These are phyloP conservation scores for Boletellus ananiceps DNA, from an alignment of 768 basidiomycete genomes.

Conservation along the genomic window DNA sequence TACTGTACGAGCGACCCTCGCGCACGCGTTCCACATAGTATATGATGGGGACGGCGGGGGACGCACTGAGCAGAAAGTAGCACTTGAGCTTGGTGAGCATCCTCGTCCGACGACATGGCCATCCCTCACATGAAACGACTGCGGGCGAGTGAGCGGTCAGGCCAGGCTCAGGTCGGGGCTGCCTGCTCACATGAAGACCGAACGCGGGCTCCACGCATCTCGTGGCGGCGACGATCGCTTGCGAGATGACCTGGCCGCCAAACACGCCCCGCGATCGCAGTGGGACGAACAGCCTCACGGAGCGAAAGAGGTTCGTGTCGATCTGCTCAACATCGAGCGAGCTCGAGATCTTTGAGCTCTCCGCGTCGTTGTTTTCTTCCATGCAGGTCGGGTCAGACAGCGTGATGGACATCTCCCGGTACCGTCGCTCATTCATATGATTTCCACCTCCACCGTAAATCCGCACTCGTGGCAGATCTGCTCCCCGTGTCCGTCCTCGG, in stretches of 20 bases:
- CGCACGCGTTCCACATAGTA: conserved; percentile 76
- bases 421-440: conserved; percentile 42
- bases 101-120: neutral
- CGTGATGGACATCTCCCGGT: too few relatives aligned
- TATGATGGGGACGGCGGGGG: conserved; percentile 66
- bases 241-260: conserved; percentile 88
- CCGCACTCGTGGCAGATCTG: conserved; percentile 89
- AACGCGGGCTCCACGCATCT: conserved; percentile 63
- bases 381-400: conserved; percentile 13
- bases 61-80: conserved; percentile 77
- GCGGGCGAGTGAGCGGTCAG: neutral
- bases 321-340: conserved; percentile 76
- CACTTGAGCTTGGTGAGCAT: conserved; percentile 43
- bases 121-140: conserved; percentile 68
- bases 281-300: conserved; percentile 68
- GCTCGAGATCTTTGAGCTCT: conserved; percentile 64
- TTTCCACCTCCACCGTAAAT: conserved; percentile 86
- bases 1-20: conserved; percentile 69
- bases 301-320: conserved; percentile 74
- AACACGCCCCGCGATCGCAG: conserved; percentile 66
- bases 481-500: conserved; percentile 49
- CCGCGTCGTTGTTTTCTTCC: conserved; percentile 46
- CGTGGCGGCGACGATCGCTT: conserved; percentile 78
- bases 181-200: conserved; percentile 61
- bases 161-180: neutral